Evolutionary conservation across 2,329 filamentous ascomycete genomes (phyloP).

Genomic region (Colletotrichum australisinense): DNA sequence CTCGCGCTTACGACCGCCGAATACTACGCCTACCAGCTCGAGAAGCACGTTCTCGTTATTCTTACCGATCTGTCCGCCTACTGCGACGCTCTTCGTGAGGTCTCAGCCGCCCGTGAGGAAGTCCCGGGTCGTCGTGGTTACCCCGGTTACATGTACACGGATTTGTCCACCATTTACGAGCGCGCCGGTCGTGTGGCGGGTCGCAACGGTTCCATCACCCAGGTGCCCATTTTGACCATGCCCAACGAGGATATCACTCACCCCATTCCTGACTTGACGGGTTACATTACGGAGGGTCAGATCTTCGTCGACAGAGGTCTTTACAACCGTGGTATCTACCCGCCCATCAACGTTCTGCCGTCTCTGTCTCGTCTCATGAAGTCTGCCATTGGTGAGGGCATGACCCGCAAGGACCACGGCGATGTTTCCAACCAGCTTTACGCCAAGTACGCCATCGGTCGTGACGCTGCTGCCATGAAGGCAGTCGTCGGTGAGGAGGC

Average conservation of each 20-base stretch:
- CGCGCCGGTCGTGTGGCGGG: constrained; percentile 97
- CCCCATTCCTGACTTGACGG: constrained; percentile 97
- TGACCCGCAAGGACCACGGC: constrained; percentile 95
- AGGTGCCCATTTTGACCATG: constrained; percentile 99
- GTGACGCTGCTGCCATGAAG: constrained; percentile 99
- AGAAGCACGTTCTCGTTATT: constrained; percentile 99
- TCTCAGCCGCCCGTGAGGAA: constrained; percentile 97
- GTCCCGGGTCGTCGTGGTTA: constrained; percentile 99
- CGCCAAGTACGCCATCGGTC: constrained; percentile 98
- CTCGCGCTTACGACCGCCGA: constrained; percentile 97
- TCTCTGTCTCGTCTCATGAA: constrained; percentile 99
- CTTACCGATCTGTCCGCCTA: constrained; percentile 98
- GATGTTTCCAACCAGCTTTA: constrained; percentile 99
- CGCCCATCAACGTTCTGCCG: constrained; percentile 97
- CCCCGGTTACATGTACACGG: constrained; percentile 99
- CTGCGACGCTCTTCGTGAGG: constrained; percentile 98
- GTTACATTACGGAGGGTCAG: constrained; percentile 99
- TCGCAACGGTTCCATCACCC: constrained; percentile 97
- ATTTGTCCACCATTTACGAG: constrained; percentile 99
- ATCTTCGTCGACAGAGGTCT: constrained; percentile 96
- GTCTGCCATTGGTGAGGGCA: constrained; percentile 97
- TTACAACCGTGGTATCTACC: constrained; percentile 97
- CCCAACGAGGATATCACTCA: constrained; percentile 99
- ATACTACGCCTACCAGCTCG: constrained; percentile 99
- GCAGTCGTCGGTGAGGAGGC: constrained; percentile 99